A percentile compares a stretch with the other conserved stretches of the same genome.
phyloP scores from a whole-genome alignment of 495 filamentous ascomycete genomes.

The Trichoderma parareesei region DNA sequence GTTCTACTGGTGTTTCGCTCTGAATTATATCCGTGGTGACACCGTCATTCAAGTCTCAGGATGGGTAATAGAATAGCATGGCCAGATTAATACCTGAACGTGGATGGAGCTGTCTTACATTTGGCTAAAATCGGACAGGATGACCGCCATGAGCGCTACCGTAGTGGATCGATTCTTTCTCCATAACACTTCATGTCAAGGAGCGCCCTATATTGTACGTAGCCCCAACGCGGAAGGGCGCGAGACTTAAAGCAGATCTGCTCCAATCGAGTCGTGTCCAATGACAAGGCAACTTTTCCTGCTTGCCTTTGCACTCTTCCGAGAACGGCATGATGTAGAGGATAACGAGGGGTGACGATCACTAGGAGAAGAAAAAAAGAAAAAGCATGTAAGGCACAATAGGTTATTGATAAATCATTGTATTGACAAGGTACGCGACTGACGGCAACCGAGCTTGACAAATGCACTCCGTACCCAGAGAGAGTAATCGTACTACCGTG shows the following conservation, averaged over 20 bases:
- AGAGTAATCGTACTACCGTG: too few relatives aligned
- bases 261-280: not conserved
- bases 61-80: not conserved
- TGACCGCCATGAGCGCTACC: not conserved
- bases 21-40: not conserved
- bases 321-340: too few relatives aligned
- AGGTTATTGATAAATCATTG: too few relatives aligned
- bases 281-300: too few relatives aligned
- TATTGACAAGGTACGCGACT: too few relatives aligned
- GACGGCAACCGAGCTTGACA: too few relatives aligned
- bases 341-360: too few relatives aligned
- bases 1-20: not conserved
- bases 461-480: too few relatives aligned
- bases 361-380: too few relatives aligned
- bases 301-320: too few relatives aligned
- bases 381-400: too few relatives aligned
- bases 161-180: not conserved
- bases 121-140: not conserved
- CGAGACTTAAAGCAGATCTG: not conserved
- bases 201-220: not conserved
- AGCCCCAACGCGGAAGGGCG: not conserved
- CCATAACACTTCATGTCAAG: not conserved
- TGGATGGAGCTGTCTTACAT: not conserved
- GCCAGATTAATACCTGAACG: not conserved
- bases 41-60: not conserved